Evolutionary conservation across 2,329 filamentous ascomycete species (phyloP), one percentile per base, ranked within the genome.

Genomic region (Whalleya microplaca): DNA sequence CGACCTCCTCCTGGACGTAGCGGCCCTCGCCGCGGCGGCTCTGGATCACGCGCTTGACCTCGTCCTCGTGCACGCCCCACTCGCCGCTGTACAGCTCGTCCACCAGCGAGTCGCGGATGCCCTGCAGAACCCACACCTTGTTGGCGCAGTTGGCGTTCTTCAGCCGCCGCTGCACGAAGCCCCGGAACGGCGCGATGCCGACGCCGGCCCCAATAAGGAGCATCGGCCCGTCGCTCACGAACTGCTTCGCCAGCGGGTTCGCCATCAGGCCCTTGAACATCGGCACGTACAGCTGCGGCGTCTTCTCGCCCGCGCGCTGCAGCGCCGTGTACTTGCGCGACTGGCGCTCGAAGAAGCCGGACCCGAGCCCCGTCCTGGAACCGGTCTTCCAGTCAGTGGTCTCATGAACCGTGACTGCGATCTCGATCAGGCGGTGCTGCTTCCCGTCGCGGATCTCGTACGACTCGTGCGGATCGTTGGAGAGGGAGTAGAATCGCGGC

Each of bases 231-330:
- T 99, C 94, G 2, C 90, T 88, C 50, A 92, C 89, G 71, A 98
- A 99, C 70, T 97, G 87, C 70, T 88, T 89, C 10, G 93, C 95
- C 1, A 99, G 83, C 0, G 95, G 95, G 73, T 99, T 99, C 59
- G 92, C 88, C 95, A 99, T 99, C 43, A 99, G 81, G 0, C 95
- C 95, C 69, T 96, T 92, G 84, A 99, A 99, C 91, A 99, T 97
- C 66, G 95, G 95, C 4, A 98, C 80, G 65, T 91, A 87, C 16
- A 98, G 71, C 64, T 92, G 84, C 2, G 76, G 80, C 47, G 76
- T 72, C 59, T 74, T 73, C 52, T 83, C 79, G 45, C 88, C 89
- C 2, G 80, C 76, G 32, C 80, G 76, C 70, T 91, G 85, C 0
- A 89, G 86, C 14, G 84, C 82, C 65, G 94, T 82, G 70, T 90